Base-by-base conservation (phyloP, 768 basidiomycete genomes). In the Lactarius evosmus region DNA sequence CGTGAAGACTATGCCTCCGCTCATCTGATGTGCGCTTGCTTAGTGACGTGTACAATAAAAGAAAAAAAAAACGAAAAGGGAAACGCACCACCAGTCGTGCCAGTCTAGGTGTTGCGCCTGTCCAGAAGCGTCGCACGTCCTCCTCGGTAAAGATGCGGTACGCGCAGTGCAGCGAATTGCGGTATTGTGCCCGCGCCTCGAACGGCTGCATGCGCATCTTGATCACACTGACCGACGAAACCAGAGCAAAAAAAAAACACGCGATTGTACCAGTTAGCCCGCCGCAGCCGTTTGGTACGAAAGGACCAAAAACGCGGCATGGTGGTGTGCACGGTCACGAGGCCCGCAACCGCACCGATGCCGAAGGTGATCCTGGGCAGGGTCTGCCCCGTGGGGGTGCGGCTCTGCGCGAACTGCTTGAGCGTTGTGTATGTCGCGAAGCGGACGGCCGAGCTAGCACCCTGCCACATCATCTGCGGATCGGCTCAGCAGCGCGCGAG, bases 201-300 rank as follows among this genome's bases (percentile, higher is more conserved):
- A 99, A 80, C 6, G 93, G 88, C 75, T 99, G 97, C 97, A 98
- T 99, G 29, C 96, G 85, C 12, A 96, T 98, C 77, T 98, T 99
- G 76, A 98, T 85, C 33, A 98, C 95, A 72, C 94, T 96, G 68
- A 16, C 25, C n/a, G n/a, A n/a, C n/a, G 51, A 65, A 62, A 38
- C 4, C n/a, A n/a, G n/a, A n/a, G 33, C 17, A 27, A 46, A n/a
- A 6, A n/a, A 29, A 33, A 36, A 22, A 27, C 34, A 14, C 17
- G n/a, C n/a, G n/a, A n/a, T n/a, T n/a, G n/a, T n/a, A n/a, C n/a
- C n/a, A n/a, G 19, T 27, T 56, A 14, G 30, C 41, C 49, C 54
- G 62, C 54, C 46, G 38, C 38, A 32, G 52, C 34, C 62, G 17
- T 22, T 19, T 36, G n/a, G n/a, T n/a, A 44, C n/a, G 11, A 11